Base-by-base conservation (phyloP, 768 basidiomycete genomes). In the Cyclocybe aegerita region DNA sequence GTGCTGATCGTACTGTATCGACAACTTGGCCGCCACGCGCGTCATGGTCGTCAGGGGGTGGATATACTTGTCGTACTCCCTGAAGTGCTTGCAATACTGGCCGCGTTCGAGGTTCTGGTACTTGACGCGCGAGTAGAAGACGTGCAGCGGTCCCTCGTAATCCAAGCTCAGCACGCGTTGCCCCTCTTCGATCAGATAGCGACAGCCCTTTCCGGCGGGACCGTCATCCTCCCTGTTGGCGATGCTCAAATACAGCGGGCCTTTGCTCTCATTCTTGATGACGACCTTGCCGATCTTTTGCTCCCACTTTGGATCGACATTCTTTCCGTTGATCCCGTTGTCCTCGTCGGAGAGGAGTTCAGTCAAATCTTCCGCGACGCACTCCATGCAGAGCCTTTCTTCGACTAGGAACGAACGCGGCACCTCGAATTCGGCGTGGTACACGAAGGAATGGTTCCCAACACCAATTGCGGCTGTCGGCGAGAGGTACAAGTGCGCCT, bases 401-500 rank as follows among this genome's bases (percentile, higher is more conserved):
- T 60, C 66, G 9, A 64, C 46, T 2, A 79, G 61, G 8, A 76
- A 12, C 10, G 68, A 63, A 1, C 74, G 70, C 2, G 82, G 81
- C 1, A 85, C 59, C 33, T 80, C 78, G 69, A 76, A 77, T 46
- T 81, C 77, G 4, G 73, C 79, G 32, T 68, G 57, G 54, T 79
- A 77, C 0, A 81, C 78, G 30, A 62, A 40, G 0, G 83, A 85
- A 56, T 86, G 83, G 55, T 80, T 55, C 0, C 85, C 83, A 0
- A 4, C 0, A 4, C 81, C 83, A 9, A 72, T 46, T 16, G 12
- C 37, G 30, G 69, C 59, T 0, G 42, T 34, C 0, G 73, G 70
- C 1, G 73, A 71, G 46, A 85, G 48, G 48, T 80, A 79, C 11
- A 83, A 64, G 58, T 83, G 80, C 1, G 74, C 77, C 40, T 69